phyloP scores from a whole-genome alignment of 495 filamentous ascomycete genomes.

The Massariosphaeria phaeospora region DNA sequence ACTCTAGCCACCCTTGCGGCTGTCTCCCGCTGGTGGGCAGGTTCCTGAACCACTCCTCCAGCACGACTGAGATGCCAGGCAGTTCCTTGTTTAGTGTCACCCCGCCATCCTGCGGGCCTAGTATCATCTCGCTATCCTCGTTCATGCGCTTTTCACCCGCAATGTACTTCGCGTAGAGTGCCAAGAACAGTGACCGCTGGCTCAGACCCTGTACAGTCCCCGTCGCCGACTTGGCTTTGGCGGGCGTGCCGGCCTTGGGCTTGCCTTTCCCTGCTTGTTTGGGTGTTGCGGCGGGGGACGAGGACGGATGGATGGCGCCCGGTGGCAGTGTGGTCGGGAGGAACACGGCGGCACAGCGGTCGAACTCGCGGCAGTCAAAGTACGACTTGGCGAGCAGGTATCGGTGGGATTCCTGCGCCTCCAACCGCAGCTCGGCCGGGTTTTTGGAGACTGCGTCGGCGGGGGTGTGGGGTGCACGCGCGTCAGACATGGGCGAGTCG shows the following conservation, averaged over 20 bases:
- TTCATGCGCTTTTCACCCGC: slow-evolving; percentile 93
- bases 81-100: slow-evolving; percentile 79
- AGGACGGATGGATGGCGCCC: slow-evolving; percentile 50
- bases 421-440: slow-evolving; percentile 68
- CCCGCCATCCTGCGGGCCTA: slow-evolving; percentile 86
- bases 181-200: slow-evolving; percentile 87
- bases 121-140: slow-evolving; percentile 95
- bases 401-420: slow-evolving; percentile 71
- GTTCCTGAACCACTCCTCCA: slow-evolving; percentile 72
- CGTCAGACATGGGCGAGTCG: slow-evolving; percentile 56
- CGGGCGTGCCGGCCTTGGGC: slow-evolving; percentile 40
- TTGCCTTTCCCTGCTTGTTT: slow-evolving; percentile 51
- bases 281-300: slow-evolving; percentile 41
- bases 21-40: slow-evolving; percentile 54
- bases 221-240: slow-evolving; percentile 34
- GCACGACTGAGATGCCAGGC: slow-evolving; percentile 61
- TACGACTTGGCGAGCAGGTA: slow-evolving; percentile 91
- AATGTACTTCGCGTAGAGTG: slow-evolving; percentile 86
- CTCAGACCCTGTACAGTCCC: slow-evolving; percentile 58
- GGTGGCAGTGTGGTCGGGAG: slow-evolving; percentile 67
- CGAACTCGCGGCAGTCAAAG: slow-evolving; percentile 93
- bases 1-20: slow-evolving; percentile 84
- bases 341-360: slow-evolving; percentile 89
- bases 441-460: slow-evolving; percentile 39
- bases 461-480: slow-evolving; percentile 35